Base-by-base conservation (phyloP, 768 basidiomycete species). In the Dioszegia aurantiaca region DNA sequence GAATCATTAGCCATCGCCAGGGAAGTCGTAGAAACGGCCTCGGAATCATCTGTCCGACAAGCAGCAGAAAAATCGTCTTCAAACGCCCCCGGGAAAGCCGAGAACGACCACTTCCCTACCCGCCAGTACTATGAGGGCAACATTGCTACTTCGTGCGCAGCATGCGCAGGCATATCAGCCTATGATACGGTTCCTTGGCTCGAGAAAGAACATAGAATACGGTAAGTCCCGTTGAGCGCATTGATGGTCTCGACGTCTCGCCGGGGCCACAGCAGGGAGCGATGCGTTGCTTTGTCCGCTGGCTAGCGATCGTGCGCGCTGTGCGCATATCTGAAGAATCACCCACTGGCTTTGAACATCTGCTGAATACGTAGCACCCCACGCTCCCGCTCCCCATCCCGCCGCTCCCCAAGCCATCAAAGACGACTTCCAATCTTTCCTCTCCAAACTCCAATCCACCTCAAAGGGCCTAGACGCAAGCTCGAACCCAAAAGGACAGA, bases 121-220 rank as follows among this genome's bases (percentile, higher is more conserved):
- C 27, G 10, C 33, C 12, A 27, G 23, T 46, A 60, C n/a, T 28
- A 64, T 65, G 63, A 41, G 63, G 49, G 49, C 57, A 14, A 53
- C 65, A 12, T 17, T 51, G 19, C 37, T 63, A 21, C 55, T 58
- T 6, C 62, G 59, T 9, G 59, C 59, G 16, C 23, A 28, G 11
- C 56, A 58, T 21, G 70, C 70, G 39, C 58, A 55, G 3, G 66
- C 70, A 37, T 66, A 69, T 36, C 63, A 62, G 48, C 76, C 76
- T 19, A 72, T 67, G 70, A 77, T 77, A 51, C 63, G 72, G 26
- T 77, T 77, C 62, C 16, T 76, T 10, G 76, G 76, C 12, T 65
- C 66, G 56, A 56, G 70, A 28, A 60, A 60, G 27, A 64, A 68
- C 9, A 51, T 52, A 31, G 39, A 41, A 17, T 52, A 70, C 47